Conservation (phyloP, 768 basidiomycete genomes). For the Lepiota subincarnata region DNA sequence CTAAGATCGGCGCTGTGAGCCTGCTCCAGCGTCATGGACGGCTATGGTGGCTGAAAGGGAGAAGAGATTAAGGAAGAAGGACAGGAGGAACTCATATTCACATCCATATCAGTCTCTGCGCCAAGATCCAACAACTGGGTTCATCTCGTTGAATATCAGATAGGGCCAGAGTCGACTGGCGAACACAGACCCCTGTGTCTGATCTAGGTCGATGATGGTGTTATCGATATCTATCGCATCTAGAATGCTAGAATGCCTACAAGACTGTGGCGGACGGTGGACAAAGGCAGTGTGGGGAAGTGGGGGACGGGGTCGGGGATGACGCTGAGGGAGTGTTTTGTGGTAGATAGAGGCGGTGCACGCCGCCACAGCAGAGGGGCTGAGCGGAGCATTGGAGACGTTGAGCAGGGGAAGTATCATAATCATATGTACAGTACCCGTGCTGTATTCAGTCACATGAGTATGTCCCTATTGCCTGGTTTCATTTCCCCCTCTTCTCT, state of each 20-base stretch:
- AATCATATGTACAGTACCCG: too few species aligned
- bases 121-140: background rate
- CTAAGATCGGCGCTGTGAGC: background rate
- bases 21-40: constrained; percentile 2
- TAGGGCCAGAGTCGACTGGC: constrained; percentile 6
- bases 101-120: background rate
- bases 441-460: too few species aligned
- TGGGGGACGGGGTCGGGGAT: too few species aligned
- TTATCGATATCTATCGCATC: constrained; percentile 4
- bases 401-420: too few species aligned
- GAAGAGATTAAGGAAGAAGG: background rate
- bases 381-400: too few species aligned
- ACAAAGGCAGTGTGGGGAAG: constrained; percentile 2
- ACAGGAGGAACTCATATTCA: background rate
- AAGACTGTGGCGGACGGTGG: constrained; percentile 4
- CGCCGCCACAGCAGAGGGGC: too few species aligned
- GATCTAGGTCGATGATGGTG: background rate
- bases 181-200: constrained; percentile 1
- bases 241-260: background rate
- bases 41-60: background rate
- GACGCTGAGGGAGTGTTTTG: background rate
- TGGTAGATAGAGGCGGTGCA: too few species aligned
- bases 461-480: too few species aligned
- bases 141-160: constrained; percentile 6
- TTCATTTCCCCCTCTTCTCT: too few species aligned